Base-by-base conservation (phyloP, 2,329 filamentous ascomycete genomes). In the Apiospora arundinis region DNA sequence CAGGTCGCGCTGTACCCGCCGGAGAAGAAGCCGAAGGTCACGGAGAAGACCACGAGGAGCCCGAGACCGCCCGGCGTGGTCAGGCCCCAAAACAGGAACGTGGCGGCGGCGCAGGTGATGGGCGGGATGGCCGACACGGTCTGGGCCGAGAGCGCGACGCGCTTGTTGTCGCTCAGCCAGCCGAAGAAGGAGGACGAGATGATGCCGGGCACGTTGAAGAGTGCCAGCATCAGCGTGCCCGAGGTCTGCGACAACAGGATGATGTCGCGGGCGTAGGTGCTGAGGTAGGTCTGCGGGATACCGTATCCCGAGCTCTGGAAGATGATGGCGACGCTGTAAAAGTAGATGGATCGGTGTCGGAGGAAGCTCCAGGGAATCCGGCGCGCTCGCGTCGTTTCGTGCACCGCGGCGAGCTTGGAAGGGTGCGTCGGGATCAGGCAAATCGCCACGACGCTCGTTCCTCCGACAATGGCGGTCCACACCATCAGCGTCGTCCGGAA, bases 1-100 rank as follows among this genome's bases (percentile, higher is more conserved):
- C 90, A 93, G 0, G 89, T 88, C 0, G 88, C 87, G 2, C 87
- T 89, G 76, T 90, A 93, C 0, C 88, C 87, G 0, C 90, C 89
- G 0, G 90, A 90, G 70, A 92, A 92, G 74, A 92, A 83, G 0
- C 91, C 91, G 75, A 91, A 93, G 3, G 86, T 81, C 21, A 91
- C 79, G 45, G 89, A 88, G 78, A 91, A 93, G 8, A 89, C 74
- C 25, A 90, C 87, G 37, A 92, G 78, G 2, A 90, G 80, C 0
- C 84, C 84, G 28, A 91, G 12, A 4, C 56, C 56, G 56, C 56
- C 79, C 12, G 82, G 85, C 0, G 83, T 84, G 23, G 88, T 86
- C 37, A 87, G 78, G 0, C 90, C 91, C 91, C 91, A 93, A 28
- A 92, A 80, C 12, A 92, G 77, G 28, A 92, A 86, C 0, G 86